These are phyloP conservation scores for Byssoonygena ceratinophila DNA, from an alignment of 2,329 filamentous ascomycete species.

Conservation along the genomic window DNA sequence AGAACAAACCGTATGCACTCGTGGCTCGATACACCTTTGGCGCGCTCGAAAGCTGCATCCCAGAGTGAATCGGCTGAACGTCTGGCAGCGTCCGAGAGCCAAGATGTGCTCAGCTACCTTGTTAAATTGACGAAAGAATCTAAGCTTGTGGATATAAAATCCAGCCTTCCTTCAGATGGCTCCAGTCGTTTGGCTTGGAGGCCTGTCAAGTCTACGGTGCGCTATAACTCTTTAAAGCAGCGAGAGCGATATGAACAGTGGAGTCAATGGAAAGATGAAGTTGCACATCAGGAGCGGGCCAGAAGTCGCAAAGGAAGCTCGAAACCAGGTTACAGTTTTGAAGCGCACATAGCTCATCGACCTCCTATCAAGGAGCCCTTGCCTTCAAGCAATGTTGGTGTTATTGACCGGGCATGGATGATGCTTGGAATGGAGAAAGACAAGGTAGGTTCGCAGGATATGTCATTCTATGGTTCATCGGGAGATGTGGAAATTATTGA, in stretches of 20 bases:
- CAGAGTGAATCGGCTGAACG: slow-evolving; percentile 28
- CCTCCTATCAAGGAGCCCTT: neutral
- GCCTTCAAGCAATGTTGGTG: slow-evolving; percentile 17
- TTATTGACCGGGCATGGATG: slow-evolving; percentile 35
- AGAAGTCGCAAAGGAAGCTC: slow-evolving; percentile 28
- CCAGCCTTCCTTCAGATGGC: slow-evolving; percentile 23
- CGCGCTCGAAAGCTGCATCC: slow-evolving; percentile 19
- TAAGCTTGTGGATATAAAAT: slow-evolving; percentile 31
- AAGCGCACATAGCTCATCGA: neutral
- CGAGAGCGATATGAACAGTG: slow-evolving; percentile 40
- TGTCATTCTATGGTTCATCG: neutral
- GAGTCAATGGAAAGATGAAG: slow-evolving; percentile 36
- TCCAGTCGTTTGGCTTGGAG: slow-evolving; percentile 31
- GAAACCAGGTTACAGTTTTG: neutral
- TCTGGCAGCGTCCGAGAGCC: slow-evolving; percentile 31
- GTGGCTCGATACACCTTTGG: slow-evolving; percentile 37
- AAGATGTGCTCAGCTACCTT: slow-evolving; percentile 35
- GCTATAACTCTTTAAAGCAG: slow-evolving; percentile 36
- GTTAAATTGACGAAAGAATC: slow-evolving; percentile 36
- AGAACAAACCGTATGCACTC: slow-evolving; percentile 32
- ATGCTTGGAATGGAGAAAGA: slow-evolving; percentile 31
- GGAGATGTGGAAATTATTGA: slow-evolving; percentile 12
- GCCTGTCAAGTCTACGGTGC: slow-evolving; percentile 34
- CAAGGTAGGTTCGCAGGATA: slow-evolving; percentile 15
- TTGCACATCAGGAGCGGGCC: slow-evolving; percentile 31